Evolutionary conservation across 768 basidiomycete species (phyloP).

Genomic region (Lepiota brunneoincarnata): DNA sequence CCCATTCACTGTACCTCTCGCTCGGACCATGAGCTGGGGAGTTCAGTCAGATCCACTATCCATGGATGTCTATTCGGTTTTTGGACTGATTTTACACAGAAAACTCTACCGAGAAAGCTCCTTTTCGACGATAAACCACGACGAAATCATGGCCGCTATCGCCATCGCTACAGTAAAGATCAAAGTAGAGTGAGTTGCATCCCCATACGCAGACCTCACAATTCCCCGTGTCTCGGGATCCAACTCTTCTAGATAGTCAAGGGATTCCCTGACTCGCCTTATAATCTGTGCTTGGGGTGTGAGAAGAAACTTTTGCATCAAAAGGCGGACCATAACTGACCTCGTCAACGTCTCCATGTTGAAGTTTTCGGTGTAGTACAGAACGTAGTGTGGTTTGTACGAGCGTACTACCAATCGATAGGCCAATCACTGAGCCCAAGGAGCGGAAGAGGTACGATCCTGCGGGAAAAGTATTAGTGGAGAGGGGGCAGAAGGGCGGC

Average conservation of each 20-base stretch:
- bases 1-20: too few relatives aligned
- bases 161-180: slow-evolving; percentile 44
- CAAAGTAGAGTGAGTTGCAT: slow-evolving; percentile 46
- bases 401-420: slow-evolving; percentile 57
- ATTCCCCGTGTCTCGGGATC: slow-evolving; percentile 32
- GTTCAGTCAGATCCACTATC: too few relatives aligned
- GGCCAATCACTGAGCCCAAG: slow-evolving; percentile 53
- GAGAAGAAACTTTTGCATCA: not conserved
- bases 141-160: slow-evolving; percentile 37
- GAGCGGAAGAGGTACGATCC: slow-evolving; percentile 69
- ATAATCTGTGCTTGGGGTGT: slow-evolving; percentile 34
- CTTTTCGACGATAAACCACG: slow-evolving; percentile 54
- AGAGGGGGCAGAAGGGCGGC: not conserved
- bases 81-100: not conserved
- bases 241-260: slow-evolving; percentile 43
- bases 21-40: too few relatives aligned
- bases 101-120: slow-evolving; percentile 20
- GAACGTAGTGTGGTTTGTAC: slow-evolving; percentile 48
- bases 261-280: slow-evolving; percentile 45
- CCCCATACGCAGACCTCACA: slow-evolving; percentile 40
- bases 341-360: slow-evolving; percentile 49
- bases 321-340: slow-evolving; percentile 27
- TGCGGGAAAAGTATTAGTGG: slow-evolving; percentile 17
- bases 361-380: slow-evolving; percentile 37
- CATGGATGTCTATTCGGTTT: not conserved